phyloP scores from a whole-genome alignment of 257 asterid genomes.

The Solanum ossicruentum region DNA sequence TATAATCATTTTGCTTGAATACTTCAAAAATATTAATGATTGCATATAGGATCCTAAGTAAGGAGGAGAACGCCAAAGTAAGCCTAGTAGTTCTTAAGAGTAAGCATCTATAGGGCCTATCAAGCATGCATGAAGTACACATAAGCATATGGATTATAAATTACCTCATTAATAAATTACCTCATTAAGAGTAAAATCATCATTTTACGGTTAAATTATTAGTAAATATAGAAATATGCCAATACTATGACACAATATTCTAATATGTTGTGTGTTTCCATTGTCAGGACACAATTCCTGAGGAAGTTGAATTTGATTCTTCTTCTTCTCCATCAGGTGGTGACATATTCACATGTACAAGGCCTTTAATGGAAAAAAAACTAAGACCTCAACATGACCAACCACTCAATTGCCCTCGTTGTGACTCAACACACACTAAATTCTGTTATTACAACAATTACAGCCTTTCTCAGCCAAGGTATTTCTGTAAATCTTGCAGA shows the following conservation, averaged over 20 bases:
- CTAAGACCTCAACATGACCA: conserved; percentile 75
- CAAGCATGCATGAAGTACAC: too few relatives aligned
- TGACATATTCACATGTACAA: conserved; percentile 51
- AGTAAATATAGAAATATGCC: background rate
- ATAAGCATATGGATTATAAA: background rate
- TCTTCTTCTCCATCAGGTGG: conserved; percentile 44
- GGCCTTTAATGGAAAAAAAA: conserved; percentile 54
- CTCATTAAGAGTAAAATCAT: too few relatives aligned
- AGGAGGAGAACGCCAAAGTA: too few relatives aligned
- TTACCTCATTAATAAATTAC: background rate
- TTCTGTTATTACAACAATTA: conserved; percentile 97
- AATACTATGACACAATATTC: too few relatives aligned
- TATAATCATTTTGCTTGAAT: background rate
- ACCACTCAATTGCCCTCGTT: conserved; percentile 69
- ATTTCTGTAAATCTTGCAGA: conserved; percentile 89
- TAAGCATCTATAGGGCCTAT: too few relatives aligned
- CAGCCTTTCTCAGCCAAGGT: conserved; percentile 87
- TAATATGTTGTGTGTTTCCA: background rate
- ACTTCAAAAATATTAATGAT: background rate
- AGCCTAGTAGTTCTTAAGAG: too few relatives aligned
- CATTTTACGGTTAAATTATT: too few relatives aligned
- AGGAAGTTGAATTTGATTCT: conserved; percentile 48
- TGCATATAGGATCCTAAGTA: too few relatives aligned
- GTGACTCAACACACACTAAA: conserved; percentile 90
- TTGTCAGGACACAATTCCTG: conserved; percentile 49